Evolutionary conservation across 2,329 filamentous ascomycete species (phyloP).

Genomic region (Dryadomyces quercus-mongolicae): DNA sequence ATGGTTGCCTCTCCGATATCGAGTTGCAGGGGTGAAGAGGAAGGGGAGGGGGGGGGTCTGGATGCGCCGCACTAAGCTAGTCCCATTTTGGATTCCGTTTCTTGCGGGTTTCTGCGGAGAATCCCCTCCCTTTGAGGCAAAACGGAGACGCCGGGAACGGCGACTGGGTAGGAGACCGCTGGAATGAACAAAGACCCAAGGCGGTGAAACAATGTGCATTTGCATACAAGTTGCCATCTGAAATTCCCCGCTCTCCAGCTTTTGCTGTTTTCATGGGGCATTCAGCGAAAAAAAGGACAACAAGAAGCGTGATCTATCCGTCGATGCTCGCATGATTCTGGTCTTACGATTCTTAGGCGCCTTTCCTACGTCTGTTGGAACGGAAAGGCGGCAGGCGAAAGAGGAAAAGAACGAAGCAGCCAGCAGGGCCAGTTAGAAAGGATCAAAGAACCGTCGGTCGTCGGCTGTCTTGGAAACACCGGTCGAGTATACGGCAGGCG

Average conservation of each 20-base stretch:
- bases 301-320: not conserved
- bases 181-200: not conserved
- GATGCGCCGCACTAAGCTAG: not conserved
- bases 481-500: not conserved
- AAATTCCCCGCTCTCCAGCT: not conserved
- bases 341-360: not conserved
- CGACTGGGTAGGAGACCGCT: not conserved
- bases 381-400: too few species aligned
- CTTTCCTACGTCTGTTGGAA: not conserved
- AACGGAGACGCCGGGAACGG: not conserved
- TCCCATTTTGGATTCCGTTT: constrained; percentile 2
- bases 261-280: not conserved
- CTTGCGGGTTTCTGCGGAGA: not conserved
- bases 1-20: not conserved
- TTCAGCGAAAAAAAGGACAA: not conserved
- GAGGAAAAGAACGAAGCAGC: too few species aligned
- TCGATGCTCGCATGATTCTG: not conserved
- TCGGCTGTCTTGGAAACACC: not conserved
- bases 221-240: not conserved
- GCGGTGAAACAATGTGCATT: not conserved
- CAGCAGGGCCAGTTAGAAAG: not conserved
- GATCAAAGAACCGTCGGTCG: not conserved
- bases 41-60: too few species aligned
- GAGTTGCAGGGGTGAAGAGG: not conserved
- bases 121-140: not conserved